phyloP scores from a whole-genome alignment of 305 asterid genomes.

The Fraxinus platypoda region DNA sequence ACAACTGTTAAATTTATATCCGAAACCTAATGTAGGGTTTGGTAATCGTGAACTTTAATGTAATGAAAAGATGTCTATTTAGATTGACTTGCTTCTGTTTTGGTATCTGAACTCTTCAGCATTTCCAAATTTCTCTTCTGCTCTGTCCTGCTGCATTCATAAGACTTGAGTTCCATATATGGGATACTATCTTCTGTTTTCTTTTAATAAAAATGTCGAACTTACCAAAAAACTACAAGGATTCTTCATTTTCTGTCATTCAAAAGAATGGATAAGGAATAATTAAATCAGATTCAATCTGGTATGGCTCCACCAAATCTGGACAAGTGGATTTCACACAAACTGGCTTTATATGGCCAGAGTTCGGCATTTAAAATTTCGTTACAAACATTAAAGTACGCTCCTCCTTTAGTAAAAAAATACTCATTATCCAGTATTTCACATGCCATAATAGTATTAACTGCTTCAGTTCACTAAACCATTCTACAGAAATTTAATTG shows the following conservation, averaged over 20 bases:
- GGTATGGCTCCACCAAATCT: background rate
- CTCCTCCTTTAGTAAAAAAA: background rate
- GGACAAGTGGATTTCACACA: background rate
- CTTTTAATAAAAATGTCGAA: background rate
- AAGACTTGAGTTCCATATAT: background rate
- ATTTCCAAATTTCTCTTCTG: background rate
- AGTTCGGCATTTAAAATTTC: background rate
- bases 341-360: background rate
- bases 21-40: background rate
- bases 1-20: no score
- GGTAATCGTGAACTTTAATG: background rate
- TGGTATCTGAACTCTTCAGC: background rate
- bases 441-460: background rate
- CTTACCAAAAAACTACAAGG: background rate
- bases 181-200: background rate
- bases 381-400: background rate
- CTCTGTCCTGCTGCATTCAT: background rate
- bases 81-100: background rate
- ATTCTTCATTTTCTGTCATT: background rate
- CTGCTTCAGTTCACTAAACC: background rate
- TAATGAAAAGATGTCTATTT: background rate
- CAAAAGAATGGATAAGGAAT: background rate
- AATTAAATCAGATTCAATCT: background rate
- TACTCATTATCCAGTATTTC: background rate
- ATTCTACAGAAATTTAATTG: background rate